Conservation (phyloP, 306 rosid genomes). For the peach (Prunus persica) region Prunus_persica_NCBIv2 NC_034015.1:9728001-9728500, state of each 20-base stretch:
- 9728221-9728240: conserved; percentile 92
- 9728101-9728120: conserved; percentile 69
- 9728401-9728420: conserved; percentile 4
- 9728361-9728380: too few species aligned
- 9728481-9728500: conserved; percentile 96
- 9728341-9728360: too few species aligned
- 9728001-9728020: neutral
- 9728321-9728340: too few species aligned
- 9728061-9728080: neutral
- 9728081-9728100: conserved; percentile 62
- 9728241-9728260: conserved; percentile 94
- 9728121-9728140: conserved; percentile 82
- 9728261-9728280: conserved; percentile 94
- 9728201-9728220: conserved; percentile 77
- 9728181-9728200: conserved; percentile 89
- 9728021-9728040: neutral
- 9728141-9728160: conserved; percentile 97
- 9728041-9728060: neutral
- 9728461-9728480: conserved; percentile 92
- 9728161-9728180: conserved; percentile 88
- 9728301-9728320: neutral
- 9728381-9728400: too few species aligned
- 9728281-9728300: conserved; percentile 40
- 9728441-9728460: conserved; percentile 91
- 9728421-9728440: conserved; percentile 65